Conservation (phyloP, 345 rosid species). For the Salix suchowensis region DNA sequence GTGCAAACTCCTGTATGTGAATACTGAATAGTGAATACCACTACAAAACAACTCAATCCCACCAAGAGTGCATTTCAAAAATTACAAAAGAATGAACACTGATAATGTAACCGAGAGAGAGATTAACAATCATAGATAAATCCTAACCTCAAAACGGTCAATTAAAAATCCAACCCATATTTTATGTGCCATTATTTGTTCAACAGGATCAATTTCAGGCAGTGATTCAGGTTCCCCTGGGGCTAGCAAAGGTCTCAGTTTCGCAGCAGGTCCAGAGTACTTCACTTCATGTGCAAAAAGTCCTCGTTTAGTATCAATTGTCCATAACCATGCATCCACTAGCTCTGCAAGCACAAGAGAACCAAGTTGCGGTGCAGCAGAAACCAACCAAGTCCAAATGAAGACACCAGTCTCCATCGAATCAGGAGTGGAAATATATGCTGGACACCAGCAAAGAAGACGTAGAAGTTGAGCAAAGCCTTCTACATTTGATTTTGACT, state of each 20-base stretch:
- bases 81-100: background rate
- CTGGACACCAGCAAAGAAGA: conserved; percentile 99
- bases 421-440: conserved; percentile 85
- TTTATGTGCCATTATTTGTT: conserved; percentile 92
- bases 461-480: conserved; percentile 92
- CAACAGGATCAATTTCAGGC: conserved; percentile 76
- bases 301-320: conserved; percentile 93
- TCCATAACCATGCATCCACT: conserved; percentile 99
- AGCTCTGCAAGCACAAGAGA: conserved; percentile 95
- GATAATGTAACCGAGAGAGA: background rate
- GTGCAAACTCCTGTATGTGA: background rate
- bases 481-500: conserved; percentile 70
- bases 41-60: background rate
- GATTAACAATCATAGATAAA: conserved; percentile 1
- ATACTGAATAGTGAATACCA: background rate
- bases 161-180: conserved; percentile 92
- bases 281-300: conserved; percentile 87
- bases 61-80: background rate
- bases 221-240: conserved; percentile 83
- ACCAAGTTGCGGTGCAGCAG: conserved; percentile 93
- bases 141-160: conserved; percentile 93
- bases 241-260: conserved; percentile 87
- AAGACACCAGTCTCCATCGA: conserved; percentile 98
- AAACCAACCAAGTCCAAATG: conserved; percentile 98
- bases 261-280: conserved; percentile 88